Conservation (phyloP, 2,329 filamentous ascomycete species). For the Aspergillus sp. region DNA sequence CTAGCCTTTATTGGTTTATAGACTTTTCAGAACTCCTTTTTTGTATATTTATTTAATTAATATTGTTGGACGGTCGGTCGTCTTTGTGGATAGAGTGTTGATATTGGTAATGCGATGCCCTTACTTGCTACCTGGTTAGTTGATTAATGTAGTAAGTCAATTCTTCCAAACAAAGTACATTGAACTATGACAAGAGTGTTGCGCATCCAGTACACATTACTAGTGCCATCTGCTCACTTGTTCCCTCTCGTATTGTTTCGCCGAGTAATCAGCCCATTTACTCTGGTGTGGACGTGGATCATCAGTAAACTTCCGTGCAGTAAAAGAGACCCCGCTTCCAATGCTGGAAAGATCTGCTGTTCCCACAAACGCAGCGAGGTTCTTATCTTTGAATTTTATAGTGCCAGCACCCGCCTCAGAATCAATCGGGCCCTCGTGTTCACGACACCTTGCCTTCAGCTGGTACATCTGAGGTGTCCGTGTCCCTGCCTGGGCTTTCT, state of each 20-base stretch:
- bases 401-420: slow-evolving; percentile 2
- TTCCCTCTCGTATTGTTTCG: slow-evolving; percentile 7
- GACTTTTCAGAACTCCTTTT: background rate
- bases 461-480: background rate
- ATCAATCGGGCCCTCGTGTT: slow-evolving; percentile 12
- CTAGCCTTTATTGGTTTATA: background rate
- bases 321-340: background rate
- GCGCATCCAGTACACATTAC: too few species aligned
- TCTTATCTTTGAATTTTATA: slow-evolving; percentile 14
- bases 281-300: slow-evolving; percentile 1
- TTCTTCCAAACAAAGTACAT: too few species aligned
- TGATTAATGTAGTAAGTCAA: too few species aligned
- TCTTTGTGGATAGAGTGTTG: background rate
- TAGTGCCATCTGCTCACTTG: slow-evolving; percentile 9
- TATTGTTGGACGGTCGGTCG: background rate
- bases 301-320: slow-evolving; percentile 10
- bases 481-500: background rate
- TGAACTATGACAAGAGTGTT: too few species aligned
- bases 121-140: too few species aligned
- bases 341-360: slow-evolving; percentile 3
- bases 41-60: background rate
- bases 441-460: slow-evolving; percentile 6
- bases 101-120: too few species aligned
- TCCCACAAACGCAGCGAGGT: slow-evolving; percentile 8
- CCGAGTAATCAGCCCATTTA: slow-evolving; percentile 15